These are phyloP conservation scores for Dendrocalamus sinicus DNA, from an alignment of 176 grass and related monocot genomes.

Conservation along the genomic window DNA sequence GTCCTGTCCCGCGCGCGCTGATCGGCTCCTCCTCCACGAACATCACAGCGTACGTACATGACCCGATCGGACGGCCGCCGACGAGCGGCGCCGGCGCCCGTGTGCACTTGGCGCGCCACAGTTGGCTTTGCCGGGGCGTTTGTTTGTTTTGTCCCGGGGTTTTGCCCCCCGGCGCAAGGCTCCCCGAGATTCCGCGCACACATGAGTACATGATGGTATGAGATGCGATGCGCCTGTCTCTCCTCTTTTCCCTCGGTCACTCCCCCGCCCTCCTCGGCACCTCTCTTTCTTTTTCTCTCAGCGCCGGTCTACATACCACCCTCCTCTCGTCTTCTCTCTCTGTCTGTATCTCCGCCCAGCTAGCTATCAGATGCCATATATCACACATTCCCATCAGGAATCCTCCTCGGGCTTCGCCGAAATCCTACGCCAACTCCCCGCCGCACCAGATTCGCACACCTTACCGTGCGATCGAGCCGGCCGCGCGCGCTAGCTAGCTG, in stretches of 20 bases:
- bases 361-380: conserved; percentile 36
- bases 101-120: conserved; percentile 21
- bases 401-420: conserved; percentile 58
- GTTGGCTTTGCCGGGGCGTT: conserved; percentile 29
- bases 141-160: not conserved
- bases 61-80: conserved; percentile 28
- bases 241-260: not conserved
- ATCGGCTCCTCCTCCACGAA: not conserved
- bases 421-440: conserved; percentile 56
- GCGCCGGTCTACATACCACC: conserved; percentile 32
- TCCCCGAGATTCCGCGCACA: conserved; percentile 49
- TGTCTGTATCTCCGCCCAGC: conserved; percentile 36
- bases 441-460: conserved; percentile 51
- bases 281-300: conserved; percentile 26
- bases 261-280: not conserved
- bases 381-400: conserved; percentile 54
- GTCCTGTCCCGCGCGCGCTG: not conserved
- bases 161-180: conserved; percentile 50
- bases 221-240: conserved; percentile 8
- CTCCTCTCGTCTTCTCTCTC: not conserved
- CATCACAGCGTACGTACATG: not conserved
- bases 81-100: not conserved
- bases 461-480: not conserved
- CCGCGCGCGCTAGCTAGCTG: not conserved
- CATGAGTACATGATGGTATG: conserved; percentile 7